A percentile compares a stretch with the other conserved stretches of the same genome.
Evolutionary conservation across 2,329 filamentous ascomycete genomes (phyloP).

Genomic region (Ascochyta viciae-villosae): DNA sequence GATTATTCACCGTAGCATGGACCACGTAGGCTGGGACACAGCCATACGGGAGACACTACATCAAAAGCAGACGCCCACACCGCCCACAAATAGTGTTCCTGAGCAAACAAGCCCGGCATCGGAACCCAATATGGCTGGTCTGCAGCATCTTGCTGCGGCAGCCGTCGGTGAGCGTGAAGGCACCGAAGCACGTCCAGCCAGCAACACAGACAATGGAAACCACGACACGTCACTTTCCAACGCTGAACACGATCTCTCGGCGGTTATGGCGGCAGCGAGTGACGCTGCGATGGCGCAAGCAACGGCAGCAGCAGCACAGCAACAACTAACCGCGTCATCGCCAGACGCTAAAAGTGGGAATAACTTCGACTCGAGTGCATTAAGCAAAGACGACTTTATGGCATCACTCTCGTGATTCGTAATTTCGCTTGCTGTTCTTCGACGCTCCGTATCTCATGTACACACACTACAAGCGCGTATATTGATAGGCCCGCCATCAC

Average conservation of each 20-base stretch:
- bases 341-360: slow-evolving; percentile 24
- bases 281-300: slow-evolving; percentile 46
- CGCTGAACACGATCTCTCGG: slow-evolving; percentile 45
- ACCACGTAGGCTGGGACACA: slow-evolving; percentile 45
- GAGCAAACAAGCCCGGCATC: slow-evolving; percentile 37
- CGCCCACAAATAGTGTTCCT: slow-evolving; percentile 21
- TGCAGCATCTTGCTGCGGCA: slow-evolving; percentile 49
- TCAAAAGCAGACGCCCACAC: slow-evolving; percentile 36
- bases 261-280: slow-evolving; percentile 47
- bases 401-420: slow-evolving; percentile 12
- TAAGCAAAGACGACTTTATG: slow-evolving; percentile 20
- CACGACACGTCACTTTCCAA: slow-evolving; percentile 25
- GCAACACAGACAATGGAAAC: slow-evolving; percentile 34
- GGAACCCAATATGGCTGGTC: slow-evolving; percentile 48
- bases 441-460: not conserved
- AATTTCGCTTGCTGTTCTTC: not conserved
- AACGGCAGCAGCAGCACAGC: slow-evolving; percentile 45
- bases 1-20: slow-evolving; percentile 39
- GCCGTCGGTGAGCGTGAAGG: slow-evolving; percentile 48
- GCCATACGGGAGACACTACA: slow-evolving; percentile 43
- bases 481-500: not conserved
- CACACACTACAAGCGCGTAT: not conserved
- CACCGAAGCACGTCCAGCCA: slow-evolving; percentile 34
- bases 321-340: slow-evolving; percentile 32
- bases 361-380: slow-evolving; percentile 21